Evolutionary conservation across 768 basidiomycete species (phyloP), one percentile per base, ranked within the genome.

Genomic region (Gautieria morchelliformis): DNA sequence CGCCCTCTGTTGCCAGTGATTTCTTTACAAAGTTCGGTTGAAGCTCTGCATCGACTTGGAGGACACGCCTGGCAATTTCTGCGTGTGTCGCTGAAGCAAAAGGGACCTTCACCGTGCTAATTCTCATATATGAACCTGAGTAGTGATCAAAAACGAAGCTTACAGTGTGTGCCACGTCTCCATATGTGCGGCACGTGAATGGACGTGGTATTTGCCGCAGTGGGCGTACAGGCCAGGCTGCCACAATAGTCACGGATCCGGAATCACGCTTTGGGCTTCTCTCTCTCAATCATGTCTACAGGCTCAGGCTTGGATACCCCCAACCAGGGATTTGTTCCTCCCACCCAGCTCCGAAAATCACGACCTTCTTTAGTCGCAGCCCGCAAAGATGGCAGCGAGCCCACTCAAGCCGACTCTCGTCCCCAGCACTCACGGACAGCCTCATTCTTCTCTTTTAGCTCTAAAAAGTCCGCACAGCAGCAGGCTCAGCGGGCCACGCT

Each of bases 21-120:
- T 91, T 78, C 66, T 83, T 82, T 22, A 95, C 92, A 10, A 85
- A 84, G 46, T 86, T 78, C 4, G 83, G 82, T 63, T 94, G 89
- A 41, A 93, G 75, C 69, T 94, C 93, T 19, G 76, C 72, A 70
- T 96, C 93, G 33, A 96, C 93, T 60, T 88, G 84, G 66, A 96
- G 88, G 60, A 81, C 85, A 68, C 84, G 82, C 66, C 84, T 87
- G 24, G 88, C 92, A 63, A 93, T 89, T 49, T 69, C 65, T 9
- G 93, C 93, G 65, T 96, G 91, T 60, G 83, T 75, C 22, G 74
- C 67, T 20, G 80, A 84, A 20, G 79, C 76, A 62, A 95, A 92
- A 9, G 93, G 93, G 44, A 94, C 83, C 48, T 82, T 79, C 58
- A 93, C 71, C 5, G 80, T 83, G 48, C 88, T 83, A 40, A 50